phyloP scores from a whole-genome alignment of 108 stramenopile species.

The Mediolabrus comicus region DNA sequence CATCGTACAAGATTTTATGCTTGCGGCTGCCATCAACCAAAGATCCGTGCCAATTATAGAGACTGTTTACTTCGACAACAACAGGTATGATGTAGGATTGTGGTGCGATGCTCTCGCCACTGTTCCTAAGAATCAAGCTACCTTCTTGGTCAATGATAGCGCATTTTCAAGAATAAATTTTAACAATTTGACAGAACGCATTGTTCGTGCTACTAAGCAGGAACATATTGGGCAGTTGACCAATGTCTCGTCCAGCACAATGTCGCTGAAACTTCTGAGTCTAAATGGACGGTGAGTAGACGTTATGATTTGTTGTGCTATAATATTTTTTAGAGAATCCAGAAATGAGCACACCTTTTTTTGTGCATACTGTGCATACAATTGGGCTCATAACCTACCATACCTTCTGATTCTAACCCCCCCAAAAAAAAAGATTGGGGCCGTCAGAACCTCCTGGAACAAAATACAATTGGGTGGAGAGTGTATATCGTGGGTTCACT shows the following conservation, averaged over 20 bases:
- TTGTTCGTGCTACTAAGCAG: not conserved
- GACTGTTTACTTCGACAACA: constrained; percentile 7
- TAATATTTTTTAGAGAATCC: too few relatives aligned
- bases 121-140: not conserved
- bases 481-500: constrained; percentile 4
- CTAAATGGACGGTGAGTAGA: constrained; percentile 5
- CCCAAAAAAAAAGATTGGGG: too few relatives aligned
- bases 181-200: not conserved
- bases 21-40: too few relatives aligned
- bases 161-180: not conserved
- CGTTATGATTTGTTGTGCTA: too few relatives aligned
- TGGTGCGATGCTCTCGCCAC: constrained; percentile 41
- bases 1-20: not conserved
- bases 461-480: constrained; percentile 5
- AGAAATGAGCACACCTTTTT: too few relatives aligned
- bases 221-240: not conserved
- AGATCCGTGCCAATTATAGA: constrained; percentile 10
- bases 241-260: not conserved
- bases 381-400: too few relatives aligned
- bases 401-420: not conserved
- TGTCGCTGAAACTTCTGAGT: not conserved
- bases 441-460: too few relatives aligned
- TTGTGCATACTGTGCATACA: too few relatives aligned
- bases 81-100: constrained; percentile 44
- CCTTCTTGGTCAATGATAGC: constrained; percentile 8